Evolutionary conservation across 2,329 filamentous ascomycete genomes (phyloP).

Genomic region (Colletotrichum orbiculare): DNA sequence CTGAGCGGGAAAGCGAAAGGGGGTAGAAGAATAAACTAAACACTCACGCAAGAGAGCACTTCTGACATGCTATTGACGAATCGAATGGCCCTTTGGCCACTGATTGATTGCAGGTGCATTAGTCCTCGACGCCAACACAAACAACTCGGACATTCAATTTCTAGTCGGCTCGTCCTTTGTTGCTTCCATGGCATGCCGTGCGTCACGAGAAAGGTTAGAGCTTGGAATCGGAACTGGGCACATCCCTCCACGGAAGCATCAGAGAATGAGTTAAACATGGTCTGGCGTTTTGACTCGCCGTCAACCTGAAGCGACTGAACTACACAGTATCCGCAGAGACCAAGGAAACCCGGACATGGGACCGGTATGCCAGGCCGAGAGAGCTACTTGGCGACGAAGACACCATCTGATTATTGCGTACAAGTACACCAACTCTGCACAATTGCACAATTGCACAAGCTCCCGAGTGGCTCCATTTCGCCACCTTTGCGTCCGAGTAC

Average conservation of each 20-base stretch:
- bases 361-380: conserved; percentile 4
- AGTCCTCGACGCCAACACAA: conserved; percentile 47
- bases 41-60: conserved; percentile 6
- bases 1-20: not conserved
- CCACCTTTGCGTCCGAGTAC: not conserved
- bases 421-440: too few relatives aligned
- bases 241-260: conserved; percentile 21
- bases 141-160: conserved; percentile 47
- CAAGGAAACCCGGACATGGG: conserved; percentile 12
- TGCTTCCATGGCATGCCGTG: not conserved
- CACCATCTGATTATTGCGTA: not conserved
- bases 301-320: conserved; percentile 14
- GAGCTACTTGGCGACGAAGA: conserved; percentile 9
- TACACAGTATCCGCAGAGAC: not conserved
- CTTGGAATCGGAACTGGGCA: conserved; percentile 43
- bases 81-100: conserved; percentile 32
- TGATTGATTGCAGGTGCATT: conserved; percentile 52
- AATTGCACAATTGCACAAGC: too few relatives aligned
- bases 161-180: conserved; percentile 20
- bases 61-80: conserved; percentile 26
- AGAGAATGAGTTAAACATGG: conserved; percentile 29
- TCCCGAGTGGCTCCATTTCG: conserved; percentile 52
- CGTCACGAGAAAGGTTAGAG: conserved; percentile 29
- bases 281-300: conserved; percentile 28
- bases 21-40: not conserved